A percentile compares a stretch with the other conserved stretches of the same genome.
phyloP scores from a whole-genome alignment of 345 rosid genomes.

The Psidium guajava region DNA sequence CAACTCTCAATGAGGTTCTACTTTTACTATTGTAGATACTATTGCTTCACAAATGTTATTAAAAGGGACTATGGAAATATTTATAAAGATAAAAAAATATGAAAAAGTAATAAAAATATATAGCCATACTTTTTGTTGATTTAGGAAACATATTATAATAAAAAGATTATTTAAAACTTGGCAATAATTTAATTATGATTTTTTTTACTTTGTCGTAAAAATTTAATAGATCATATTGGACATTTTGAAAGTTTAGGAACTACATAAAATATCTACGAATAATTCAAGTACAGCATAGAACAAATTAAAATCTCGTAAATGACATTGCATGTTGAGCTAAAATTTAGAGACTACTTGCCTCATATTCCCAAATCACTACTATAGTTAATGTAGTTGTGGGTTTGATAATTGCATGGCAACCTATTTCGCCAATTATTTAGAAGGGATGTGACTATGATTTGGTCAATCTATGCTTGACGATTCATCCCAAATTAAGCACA shows the following conservation, averaged over 20 bases:
- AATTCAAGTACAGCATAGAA: background rate
- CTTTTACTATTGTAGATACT: background rate
- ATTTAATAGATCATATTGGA: background rate
- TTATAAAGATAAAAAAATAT: background rate
- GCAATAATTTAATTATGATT: background rate
- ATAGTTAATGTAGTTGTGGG: background rate
- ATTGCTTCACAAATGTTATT: background rate
- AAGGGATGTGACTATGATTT: background rate
- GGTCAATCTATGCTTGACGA: background rate
- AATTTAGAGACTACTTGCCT: background rate
- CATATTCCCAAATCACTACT: background rate
- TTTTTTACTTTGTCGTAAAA: background rate
- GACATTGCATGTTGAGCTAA: background rate
- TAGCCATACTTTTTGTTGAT: background rate
- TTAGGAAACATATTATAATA: background rate
- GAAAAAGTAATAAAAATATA: background rate
- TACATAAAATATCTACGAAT: background rate
- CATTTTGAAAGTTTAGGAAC: background rate
- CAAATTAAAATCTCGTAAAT: background rate
- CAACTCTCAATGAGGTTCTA: background rate
- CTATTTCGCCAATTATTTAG: background rate
- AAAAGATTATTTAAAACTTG: background rate
- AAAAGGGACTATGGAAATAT: background rate
- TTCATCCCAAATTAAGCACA: background rate
- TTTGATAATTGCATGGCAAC: background rate